phyloP scores from a whole-genome alignment of 73 alveolate genomes.

The Paramecium caudatum region DNA sequence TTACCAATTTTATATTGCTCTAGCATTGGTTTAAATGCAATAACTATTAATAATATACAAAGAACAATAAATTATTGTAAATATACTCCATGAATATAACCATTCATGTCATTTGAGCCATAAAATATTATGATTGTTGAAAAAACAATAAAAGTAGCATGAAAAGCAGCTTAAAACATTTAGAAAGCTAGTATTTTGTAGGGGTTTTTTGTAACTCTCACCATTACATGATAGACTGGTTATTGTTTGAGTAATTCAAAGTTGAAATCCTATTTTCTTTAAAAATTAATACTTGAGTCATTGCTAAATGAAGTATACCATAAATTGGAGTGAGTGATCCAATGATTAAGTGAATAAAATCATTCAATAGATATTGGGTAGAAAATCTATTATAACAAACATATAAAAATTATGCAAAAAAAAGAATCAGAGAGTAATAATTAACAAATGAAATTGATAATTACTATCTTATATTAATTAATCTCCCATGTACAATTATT shows the following conservation, averaged over 20 bases:
- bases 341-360: background rate
- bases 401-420: slow-evolving; percentile 18
- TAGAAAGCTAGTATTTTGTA: background rate
- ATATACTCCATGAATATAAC: slow-evolving; percentile 36
- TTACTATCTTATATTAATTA: background rate
- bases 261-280: slow-evolving; percentile 8
- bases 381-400: background rate
- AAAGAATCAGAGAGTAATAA: slow-evolving; percentile 9
- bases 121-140: background rate
- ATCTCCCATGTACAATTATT: slow-evolving; percentile 11
- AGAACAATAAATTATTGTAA: background rate
- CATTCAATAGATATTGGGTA: background rate
- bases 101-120: slow-evolving; percentile 52
- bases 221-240: background rate
- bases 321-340: background rate
- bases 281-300: background rate
- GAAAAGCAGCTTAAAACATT: background rate
- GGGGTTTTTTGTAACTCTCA: background rate
- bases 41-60: background rate
- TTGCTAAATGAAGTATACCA: background rate
- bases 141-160: slow-evolving; percentile 29
- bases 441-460: background rate
- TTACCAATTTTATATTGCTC: slow-evolving; percentile 13
- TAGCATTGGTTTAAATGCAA: background rate
- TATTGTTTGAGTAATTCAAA: background rate